Base-by-base conservation (phyloP, 2,329 filamentous ascomycete species). In the Beauveria varroae region DNA sequence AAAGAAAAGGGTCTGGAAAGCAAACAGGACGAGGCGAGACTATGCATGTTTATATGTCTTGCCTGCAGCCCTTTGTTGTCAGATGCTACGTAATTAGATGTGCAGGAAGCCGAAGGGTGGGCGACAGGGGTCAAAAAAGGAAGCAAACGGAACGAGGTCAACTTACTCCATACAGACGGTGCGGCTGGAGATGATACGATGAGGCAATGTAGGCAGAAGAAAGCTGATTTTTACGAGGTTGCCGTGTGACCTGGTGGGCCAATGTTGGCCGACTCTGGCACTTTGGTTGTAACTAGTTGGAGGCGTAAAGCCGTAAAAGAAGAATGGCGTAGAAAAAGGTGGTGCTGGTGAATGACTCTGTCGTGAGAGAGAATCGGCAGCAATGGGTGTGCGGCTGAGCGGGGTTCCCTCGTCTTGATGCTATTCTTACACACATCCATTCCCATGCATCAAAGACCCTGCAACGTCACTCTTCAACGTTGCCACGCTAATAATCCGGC, bases 151-250 rank as follows among this genome's bases (percentile, higher is more conserved):
- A 5, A 30, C 47, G 47, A 50, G 24, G 46, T 6, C 9, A n/a
- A 10, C n/a, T 14, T 53, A 41, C 51, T 4, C 16, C 14, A 34
- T 37, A 18, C 40, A 43, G 40, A 43, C 8, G 40, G 40, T 43
- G 18, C 18, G 18, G 40, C 40, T 9, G 12, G 20, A 5, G 20
- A 40, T 5, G 51, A 22, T 41, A 24, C 51, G 30, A 53, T 40
- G 14, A 9, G 10, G 10, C 20, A 12, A 41, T 53, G 20, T 41
- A 41, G 24, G 30, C 24, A 10, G 18, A 34, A 44, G 20, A 24
- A 24, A 14, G 3, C 52, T 20, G 52, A 20, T 18, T 54, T 60
- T 61, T 61, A 61, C 58, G 58, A 61, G 58, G 58, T 44, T 49
- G 49, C 34, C 49, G 58, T 55, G 58, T 55, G 44, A 61, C 34